phyloP scores from a whole-genome alignment of 2,329 filamentous ascomycete genomes.

The Cephalotrichum gorgonifer region DNA sequence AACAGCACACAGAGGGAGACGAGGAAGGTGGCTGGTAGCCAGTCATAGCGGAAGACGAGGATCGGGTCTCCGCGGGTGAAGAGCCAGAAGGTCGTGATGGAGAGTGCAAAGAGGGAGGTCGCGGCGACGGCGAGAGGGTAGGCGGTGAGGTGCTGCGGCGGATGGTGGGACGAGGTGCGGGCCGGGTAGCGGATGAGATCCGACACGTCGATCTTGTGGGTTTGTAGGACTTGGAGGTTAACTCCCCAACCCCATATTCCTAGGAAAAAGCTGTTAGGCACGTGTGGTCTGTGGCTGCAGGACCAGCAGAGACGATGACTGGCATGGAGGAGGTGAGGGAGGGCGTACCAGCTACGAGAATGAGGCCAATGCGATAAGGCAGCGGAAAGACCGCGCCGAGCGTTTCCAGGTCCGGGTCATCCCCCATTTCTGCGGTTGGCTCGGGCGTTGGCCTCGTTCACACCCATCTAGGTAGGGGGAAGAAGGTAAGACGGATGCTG shows the following conservation, averaged over 20 bases:
- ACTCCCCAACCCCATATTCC: constrained; percentile 92
- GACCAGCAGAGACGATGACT: too few species aligned
- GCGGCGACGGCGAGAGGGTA: constrained; percentile 78
- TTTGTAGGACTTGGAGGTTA: constrained; percentile 79
- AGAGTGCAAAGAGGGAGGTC: constrained; percentile 58
- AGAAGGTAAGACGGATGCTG: neutral
- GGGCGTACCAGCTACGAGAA: constrained; percentile 67
- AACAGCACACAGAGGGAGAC: constrained; percentile 61
- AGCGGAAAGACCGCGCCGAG: constrained; percentile 83
- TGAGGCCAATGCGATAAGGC: constrained; percentile 79
- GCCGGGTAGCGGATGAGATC: constrained; percentile 77
- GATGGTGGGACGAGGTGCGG: constrained; percentile 58
- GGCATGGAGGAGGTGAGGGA: constrained; percentile 3
- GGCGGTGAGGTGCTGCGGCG: constrained; percentile 68
- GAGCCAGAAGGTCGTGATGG: constrained; percentile 73
- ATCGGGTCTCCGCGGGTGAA: constrained; percentile 61
- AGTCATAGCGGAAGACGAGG: constrained; percentile 68
- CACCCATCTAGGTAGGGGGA: neutral
- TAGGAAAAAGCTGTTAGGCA: constrained; percentile 22
- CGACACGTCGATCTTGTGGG: constrained; percentile 77
- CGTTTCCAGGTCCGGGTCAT: constrained; percentile 61
- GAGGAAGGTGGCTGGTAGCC: constrained; percentile 78
- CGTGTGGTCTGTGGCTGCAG: neutral
- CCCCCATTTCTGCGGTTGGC: neutral
- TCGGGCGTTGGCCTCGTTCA: neutral